Conservation (phyloP, 495 filamentous ascomycete species). For the Jackrogersella multiformis region DNA sequence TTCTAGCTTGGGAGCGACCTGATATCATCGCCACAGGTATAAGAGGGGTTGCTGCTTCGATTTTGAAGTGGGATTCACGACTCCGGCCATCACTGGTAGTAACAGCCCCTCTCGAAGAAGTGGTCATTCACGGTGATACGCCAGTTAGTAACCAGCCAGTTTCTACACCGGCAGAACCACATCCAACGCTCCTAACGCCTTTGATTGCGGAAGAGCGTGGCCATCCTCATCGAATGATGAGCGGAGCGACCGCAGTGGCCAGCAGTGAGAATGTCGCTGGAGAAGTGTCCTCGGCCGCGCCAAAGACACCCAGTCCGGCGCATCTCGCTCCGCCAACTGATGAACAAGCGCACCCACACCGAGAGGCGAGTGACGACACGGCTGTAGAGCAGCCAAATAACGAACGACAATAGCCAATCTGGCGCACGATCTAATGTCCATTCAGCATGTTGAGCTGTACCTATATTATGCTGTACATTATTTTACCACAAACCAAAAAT, state of each 20-base stretch:
- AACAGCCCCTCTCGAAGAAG: slow-evolving; percentile 44
- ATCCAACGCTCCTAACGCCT: slow-evolving; percentile 27
- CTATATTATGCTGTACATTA: too few species aligned
- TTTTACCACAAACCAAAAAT: not conserved
- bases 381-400: slow-evolving; percentile 15
- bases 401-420: slow-evolving; percentile 1
- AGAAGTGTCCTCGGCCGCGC: slow-evolving; percentile 23
- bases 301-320: slow-evolving; percentile 22
- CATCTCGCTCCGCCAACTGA: slow-evolving; percentile 18
- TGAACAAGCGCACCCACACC: slow-evolving; percentile 13
- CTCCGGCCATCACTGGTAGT: slow-evolving; percentile 29
- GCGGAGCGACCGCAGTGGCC: slow-evolving; percentile 40
- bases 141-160: slow-evolving; percentile 37
- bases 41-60: slow-evolving; percentile 48
- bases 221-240: slow-evolving; percentile 29
- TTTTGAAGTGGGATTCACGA: slow-evolving; percentile 47
- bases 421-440: not conserved
- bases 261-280: slow-evolving; percentile 26
- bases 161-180: slow-evolving; percentile 25
- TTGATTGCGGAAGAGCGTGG: slow-evolving; percentile 21
- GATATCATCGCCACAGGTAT: slow-evolving; percentile 53
- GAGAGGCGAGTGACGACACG: slow-evolving; percentile 27
- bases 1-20: slow-evolving; percentile 55
- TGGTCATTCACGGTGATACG: slow-evolving; percentile 39
- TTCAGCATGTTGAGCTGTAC: too few species aligned